Base-by-base conservation (phyloP, 73 alveolate genomes). In the Effrenium voratum region DNA sequence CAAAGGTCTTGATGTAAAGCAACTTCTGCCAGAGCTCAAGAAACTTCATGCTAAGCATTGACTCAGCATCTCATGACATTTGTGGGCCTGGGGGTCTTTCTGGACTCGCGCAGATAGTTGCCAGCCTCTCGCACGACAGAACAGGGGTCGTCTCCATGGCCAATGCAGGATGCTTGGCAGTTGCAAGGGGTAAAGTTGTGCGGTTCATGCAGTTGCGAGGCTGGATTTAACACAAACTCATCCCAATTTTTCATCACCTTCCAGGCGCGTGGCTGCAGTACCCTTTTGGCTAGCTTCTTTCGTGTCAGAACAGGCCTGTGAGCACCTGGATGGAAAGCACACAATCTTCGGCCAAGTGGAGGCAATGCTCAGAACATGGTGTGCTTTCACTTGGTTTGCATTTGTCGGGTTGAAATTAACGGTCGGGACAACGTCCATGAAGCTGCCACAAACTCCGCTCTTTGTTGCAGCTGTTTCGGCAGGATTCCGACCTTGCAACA, bases 321-420 rank as follows among this genome's bases (percentile, higher is more conserved):
- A 84, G 72, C 93, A 84, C 44, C 43, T 84, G 77, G 93, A 84
- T 26, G 93, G 93, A 34, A 84, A 84, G 93, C 93, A 84, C 80
- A 84, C 93, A 44, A 84, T 84, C 59, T 84, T 84, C 66, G 93
- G 93, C 15, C 93, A 84, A 84, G 93, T 84, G 59, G 93, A 84
- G 93, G 93, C 49, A n/a, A n/a, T n/a, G n/a, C n/a, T n/a, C 44
- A 12, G 45, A 38, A 15, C 60, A 1, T 19, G 15, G 10, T 32
- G 79, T 15, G 43, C 22, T n/a, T 28, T 66, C 43, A 16, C n/a
- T 66, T 34, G 79, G 79, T 28, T 8, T 22, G 72, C 0, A 22
- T 22, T 30, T 57, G 28, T 57, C n/a, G 72, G n/a, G 28, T 57
- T 57, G 72, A 57, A 57, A 57, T 22, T 57, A 57, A 57, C n/a